Evolutionary conservation across 2,329 filamentous ascomycete genomes (phyloP), one percentile per base, ranked within the genome.

Genomic region (Fusarium siculi): DNA sequence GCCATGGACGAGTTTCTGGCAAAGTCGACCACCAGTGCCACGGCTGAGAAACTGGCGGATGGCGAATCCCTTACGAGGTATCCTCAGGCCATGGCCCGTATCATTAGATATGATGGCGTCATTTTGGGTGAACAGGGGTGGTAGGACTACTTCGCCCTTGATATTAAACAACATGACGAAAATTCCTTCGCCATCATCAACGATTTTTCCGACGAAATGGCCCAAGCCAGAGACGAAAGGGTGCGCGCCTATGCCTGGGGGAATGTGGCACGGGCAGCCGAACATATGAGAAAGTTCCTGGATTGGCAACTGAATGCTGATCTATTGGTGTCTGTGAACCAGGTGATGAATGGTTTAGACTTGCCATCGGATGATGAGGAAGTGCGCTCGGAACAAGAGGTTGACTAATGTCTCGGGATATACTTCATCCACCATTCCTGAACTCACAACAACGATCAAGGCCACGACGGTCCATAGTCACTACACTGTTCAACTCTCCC

Each of bases 131-230:
- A 30, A 5, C 14, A 21, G 28, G 9, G 12, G 28, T 49, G 46
- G 46, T 30, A 15, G 46, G 14, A n/a, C 19, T 0, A 4, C 23
- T 4, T 12, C 16, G 10, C 4, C 7, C 5, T 3, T 19, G 23
- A 19, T 19, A 5, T 44, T 10, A 9, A 6, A 4, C 0, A 2
- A 19, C 16, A 23, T 3, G 18, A 44, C 10, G 2, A 47, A 46
- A 21, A 21, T 12, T 21, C 9, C 25, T 21, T 4, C 4, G 32
- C 4, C 32, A 32, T 32, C 32, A 32, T 46, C 44, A 28, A 28
- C 25, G 12, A 0, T 4, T 46, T 46, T 46, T 46, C 18, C 18
- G 12, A 28, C 0, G 44, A 10, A 21, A 28, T 46, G 44, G 25
- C 14, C 44, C 14, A 15, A 28, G 44, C 44, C 28, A 10, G 25